These are phyloP conservation scores for Penicillium olsonii DNA, from an alignment of 2,329 filamentous ascomycete species.

Conservation along the genomic window DNA sequence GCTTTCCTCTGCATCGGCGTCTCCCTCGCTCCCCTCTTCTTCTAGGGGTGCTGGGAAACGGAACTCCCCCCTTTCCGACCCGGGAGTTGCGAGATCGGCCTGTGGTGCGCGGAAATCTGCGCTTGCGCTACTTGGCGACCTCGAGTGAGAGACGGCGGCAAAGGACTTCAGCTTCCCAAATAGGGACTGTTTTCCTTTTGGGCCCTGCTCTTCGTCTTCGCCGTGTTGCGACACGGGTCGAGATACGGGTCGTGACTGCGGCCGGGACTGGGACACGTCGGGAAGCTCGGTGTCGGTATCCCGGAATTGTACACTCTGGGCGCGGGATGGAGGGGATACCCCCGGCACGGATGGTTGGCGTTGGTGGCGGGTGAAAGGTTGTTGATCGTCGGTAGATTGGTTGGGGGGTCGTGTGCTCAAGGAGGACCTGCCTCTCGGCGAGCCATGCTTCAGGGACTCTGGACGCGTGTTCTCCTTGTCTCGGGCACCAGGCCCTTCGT, in stretches of 20 bases:
- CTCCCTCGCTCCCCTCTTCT: conserved; percentile 67
- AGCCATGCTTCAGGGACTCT: conserved; percentile 19
- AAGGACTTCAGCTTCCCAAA: conserved; percentile 79
- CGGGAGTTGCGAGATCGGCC: conserved; percentile 46
- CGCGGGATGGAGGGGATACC: conserved; percentile 45
- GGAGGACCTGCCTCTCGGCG: conserved; percentile 22
- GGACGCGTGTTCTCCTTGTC: conserved; percentile 17
- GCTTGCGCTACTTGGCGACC: conserved; percentile 51
- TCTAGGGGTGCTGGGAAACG: conserved; percentile 57
- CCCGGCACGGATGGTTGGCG: conserved; percentile 28
- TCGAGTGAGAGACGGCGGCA: conserved; percentile 58
- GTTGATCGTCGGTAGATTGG: conserved; percentile 25
- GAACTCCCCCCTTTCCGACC: conserved; percentile 51
- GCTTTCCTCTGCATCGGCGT: conserved; percentile 83
- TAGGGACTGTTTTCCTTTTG: conserved; percentile 64
- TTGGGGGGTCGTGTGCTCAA: conserved; percentile 28
- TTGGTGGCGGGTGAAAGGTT: conserved; percentile 23
- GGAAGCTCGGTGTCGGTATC: conserved; percentile 54
- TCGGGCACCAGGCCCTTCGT: conserved; percentile 5
- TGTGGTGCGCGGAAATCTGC: conserved; percentile 42
- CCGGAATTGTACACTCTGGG: conserved; percentile 76
- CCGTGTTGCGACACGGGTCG: conserved; percentile 48
- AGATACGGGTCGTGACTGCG: conserved; percentile 64
- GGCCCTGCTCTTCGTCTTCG: conserved; percentile 60
- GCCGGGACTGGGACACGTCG: conserved; percentile 56